A percentile compares a stretch with the other conserved stretches of the same genome.
phyloP scores from a whole-genome alignment of 257 asterid genomes.

The Solanum arcanum region DNA sequence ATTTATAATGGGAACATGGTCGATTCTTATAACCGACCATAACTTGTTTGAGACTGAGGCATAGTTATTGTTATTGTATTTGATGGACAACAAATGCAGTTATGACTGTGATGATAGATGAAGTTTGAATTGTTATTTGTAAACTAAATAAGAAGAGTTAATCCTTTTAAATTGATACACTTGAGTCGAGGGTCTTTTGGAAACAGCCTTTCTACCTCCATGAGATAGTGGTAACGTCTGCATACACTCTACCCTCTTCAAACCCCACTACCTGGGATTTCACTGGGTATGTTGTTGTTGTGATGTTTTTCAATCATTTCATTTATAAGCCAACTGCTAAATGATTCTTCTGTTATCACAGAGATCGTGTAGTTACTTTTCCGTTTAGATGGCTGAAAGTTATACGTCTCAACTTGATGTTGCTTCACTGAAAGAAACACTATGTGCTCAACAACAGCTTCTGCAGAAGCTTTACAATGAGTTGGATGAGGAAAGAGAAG shows the following conservation, averaged over 20 bases:
- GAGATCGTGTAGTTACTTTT: neutral
- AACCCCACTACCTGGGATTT: neutral
- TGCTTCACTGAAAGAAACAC: conserved; percentile 47
- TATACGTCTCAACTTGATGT: conserved; percentile 34
- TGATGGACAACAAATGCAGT: neutral
- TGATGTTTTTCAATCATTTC: neutral
- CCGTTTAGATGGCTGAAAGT: conserved; percentile 33
- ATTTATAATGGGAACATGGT: neutral
- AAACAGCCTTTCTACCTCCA: neutral
- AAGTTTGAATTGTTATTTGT: neutral
- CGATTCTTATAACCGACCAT: neutral
- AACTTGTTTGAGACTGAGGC: neutral
- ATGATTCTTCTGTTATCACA: neutral
- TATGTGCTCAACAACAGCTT: conserved; percentile 63
- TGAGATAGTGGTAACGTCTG: neutral
- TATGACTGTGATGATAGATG: neutral
- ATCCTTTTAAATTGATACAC: neutral
- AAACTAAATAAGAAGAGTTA: neutral
- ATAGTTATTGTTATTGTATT: neutral
- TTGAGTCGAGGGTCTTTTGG: neutral
- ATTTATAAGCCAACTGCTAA: neutral
- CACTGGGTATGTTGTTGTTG: neutral
- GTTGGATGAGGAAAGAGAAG: conserved; percentile 83
- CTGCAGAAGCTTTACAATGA: conserved; percentile 72
- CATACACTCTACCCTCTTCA: neutral